Percentiles rank a stretch among this genome's conserved stretches.
These are phyloP conservation scores for Nannochloris sp. DNA, from an alignment of 139 green algal genomes.

Conservation along the genomic window DNA sequence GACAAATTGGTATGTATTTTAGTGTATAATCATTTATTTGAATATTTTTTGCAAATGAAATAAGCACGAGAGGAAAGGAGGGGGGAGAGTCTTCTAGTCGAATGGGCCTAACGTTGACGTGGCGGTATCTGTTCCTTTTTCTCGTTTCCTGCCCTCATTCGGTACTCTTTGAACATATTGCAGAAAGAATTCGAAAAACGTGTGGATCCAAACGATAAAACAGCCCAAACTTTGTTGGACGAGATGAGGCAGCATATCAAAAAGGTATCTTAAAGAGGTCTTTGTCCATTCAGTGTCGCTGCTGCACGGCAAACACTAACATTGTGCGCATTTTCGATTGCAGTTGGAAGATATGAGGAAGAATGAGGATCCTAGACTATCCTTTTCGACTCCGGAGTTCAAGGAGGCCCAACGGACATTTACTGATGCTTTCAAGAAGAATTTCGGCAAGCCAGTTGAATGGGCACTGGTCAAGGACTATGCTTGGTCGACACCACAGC, in stretches of 20 bases:
- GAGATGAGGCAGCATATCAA: conserved; percentile 83
- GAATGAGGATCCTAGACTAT: conserved; percentile 82
- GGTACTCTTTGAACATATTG: neutral
- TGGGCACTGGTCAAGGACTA: conserved; percentile 79
- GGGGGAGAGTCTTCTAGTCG: too few relatives aligned
- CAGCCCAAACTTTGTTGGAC: conserved; percentile 64
- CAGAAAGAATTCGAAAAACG: conserved; percentile 17
- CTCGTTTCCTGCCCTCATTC: too few relatives aligned
- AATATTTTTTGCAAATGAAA: neutral
- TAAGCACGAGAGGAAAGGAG: too few relatives aligned
- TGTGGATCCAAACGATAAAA: conserved; percentile 57
- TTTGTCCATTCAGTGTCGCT: neutral
- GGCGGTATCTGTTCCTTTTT: too few relatives aligned
- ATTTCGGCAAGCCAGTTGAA: conserved; percentile 85
- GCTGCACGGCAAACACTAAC: neutral
- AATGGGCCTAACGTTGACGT: too few relatives aligned
- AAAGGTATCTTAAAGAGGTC: conserved; percentile 42
- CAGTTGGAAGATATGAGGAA: conserved; percentile 75
- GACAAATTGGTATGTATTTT: conserved; percentile 40
- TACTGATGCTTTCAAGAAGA: conserved; percentile 88
- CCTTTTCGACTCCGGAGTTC: conserved; percentile 91
- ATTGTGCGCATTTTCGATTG: neutral
- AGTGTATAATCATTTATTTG: neutral
- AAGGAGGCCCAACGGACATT: conserved; percentile 83
- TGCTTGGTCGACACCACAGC: conserved; percentile 64